A percentile compares a stretch with the other conserved stretches of the same genome.
phyloP scores from a whole-genome alignment of 305 asterid genomes.

The Solanum chacoense region DNA sequence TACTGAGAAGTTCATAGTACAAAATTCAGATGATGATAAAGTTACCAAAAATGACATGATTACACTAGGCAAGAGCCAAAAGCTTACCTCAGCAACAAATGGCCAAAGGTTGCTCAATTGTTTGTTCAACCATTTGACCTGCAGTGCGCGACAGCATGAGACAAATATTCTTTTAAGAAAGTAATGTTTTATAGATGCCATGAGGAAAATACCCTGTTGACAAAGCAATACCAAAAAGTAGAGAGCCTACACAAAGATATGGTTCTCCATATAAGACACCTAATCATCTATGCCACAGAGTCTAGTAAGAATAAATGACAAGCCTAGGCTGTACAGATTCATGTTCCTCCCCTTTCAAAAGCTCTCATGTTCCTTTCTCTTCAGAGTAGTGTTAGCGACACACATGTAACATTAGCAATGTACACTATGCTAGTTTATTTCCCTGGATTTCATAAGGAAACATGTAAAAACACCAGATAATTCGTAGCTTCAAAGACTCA shows the following conservation, averaged over 20 bases:
- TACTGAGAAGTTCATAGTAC: background rate
- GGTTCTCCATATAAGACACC: background rate
- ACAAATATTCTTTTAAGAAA: background rate
- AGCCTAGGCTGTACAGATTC: background rate
- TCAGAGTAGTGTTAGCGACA: background rate
- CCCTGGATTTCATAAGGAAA: background rate
- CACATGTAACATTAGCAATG: background rate
- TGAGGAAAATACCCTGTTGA: background rate
- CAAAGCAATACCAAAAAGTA: background rate
- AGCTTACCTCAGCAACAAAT: conserved; percentile 89
- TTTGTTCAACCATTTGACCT: conserved; percentile 98
- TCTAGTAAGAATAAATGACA: background rate
- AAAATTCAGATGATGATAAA: background rate
- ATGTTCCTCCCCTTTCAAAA: background rate
- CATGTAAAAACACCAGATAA: background rate
- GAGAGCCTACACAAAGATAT: background rate
- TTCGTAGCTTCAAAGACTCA: background rate
- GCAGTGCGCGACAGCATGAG: conserved; percentile 4
- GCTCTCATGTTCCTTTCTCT: background rate
- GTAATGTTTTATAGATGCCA: background rate
- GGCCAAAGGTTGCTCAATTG: conserved; percentile 90
- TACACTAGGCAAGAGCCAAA: conserved; percentile 5
- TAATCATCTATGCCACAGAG: background rate
- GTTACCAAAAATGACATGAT: background rate
- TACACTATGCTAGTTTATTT: background rate